Evolutionary conservation across 768 basidiomycete genomes (phyloP).

Genomic region (Glaciozyma antarctica): DNA sequence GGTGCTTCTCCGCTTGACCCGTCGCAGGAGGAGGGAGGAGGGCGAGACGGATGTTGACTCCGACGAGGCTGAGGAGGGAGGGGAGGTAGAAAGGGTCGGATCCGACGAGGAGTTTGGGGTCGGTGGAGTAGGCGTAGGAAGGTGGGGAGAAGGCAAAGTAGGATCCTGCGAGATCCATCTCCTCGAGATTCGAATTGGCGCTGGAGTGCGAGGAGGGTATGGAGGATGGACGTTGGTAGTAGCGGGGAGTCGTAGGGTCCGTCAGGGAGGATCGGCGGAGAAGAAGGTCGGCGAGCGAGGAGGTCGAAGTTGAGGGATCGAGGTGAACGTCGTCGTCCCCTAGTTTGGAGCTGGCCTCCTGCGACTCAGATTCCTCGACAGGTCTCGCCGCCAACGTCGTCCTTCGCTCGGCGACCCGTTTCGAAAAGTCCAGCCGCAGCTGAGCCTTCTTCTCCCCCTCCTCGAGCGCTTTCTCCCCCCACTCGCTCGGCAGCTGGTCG

Average conservation of each 20-base stretch:
- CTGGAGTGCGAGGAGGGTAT: not conserved
- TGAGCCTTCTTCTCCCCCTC: not conserved
- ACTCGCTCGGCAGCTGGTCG: not conserved
- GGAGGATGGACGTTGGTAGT: not conserved
- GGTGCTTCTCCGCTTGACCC: not conserved
- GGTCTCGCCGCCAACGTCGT: not conserved
- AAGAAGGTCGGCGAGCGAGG: not conserved
- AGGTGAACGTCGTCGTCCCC: too few species aligned
- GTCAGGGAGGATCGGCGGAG: not conserved
- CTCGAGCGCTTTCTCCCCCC: not conserved
- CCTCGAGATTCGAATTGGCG: not conserved
- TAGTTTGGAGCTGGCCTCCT: not conserved
- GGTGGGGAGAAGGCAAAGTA: not conserved
- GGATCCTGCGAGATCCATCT: not conserved
- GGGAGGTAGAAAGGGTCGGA: slow-evolving; percentile 25
- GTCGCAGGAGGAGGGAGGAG: not conserved
- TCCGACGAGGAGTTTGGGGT: not conserved
- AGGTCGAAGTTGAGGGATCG: not conserved
- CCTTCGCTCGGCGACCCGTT: slow-evolving; percentile 13
- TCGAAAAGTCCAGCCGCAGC: slow-evolving; percentile 15
- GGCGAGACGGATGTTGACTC: slow-evolving; percentile 25
- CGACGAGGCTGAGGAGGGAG: slow-evolving; percentile 23
- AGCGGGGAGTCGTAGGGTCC: slow-evolving; percentile 25
- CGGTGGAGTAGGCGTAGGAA: too few species aligned
- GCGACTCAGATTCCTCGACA: not conserved